These are phyloP conservation scores for Cryptosporidium ryanae DNA, from an alignment of 169 alveolate genomes.

Conservation along the genomic window DNA sequence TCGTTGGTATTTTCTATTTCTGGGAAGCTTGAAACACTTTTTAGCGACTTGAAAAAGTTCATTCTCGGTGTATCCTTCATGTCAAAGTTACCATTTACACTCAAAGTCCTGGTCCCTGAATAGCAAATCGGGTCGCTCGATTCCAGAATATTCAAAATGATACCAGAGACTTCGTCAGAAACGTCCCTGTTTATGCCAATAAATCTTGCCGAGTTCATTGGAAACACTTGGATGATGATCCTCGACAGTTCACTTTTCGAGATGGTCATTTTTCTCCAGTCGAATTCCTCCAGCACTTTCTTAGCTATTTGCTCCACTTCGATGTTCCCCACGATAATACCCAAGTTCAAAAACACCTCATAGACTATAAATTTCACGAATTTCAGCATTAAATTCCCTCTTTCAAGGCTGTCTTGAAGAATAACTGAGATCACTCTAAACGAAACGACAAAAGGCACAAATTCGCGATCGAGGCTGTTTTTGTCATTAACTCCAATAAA, in stretches of 20 bases:
- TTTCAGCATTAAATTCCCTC: neutral
- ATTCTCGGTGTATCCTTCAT: slow-evolving; percentile 21
- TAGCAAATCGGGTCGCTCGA: slow-evolving; percentile 29
- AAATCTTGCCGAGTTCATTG: slow-evolving; percentile 35
- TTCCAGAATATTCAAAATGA: neutral
- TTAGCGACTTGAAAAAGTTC: slow-evolving; percentile 5
- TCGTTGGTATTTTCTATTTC: slow-evolving; percentile 8
- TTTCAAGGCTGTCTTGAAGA: neutral
- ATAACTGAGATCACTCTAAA: slow-evolving; percentile 11
- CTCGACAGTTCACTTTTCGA: neutral
- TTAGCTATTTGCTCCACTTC: slow-evolving; percentile 13
- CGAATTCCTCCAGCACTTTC: slow-evolving; percentile 1
- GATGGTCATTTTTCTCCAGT: slow-evolving; percentile 14
- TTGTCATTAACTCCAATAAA: slow-evolving; percentile 12
- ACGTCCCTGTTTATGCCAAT: neutral
- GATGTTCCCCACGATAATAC: slow-evolving; percentile 27
- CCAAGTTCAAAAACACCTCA: slow-evolving; percentile 41
- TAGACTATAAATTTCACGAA: slow-evolving; percentile 23
- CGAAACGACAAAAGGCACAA: slow-evolving; percentile 51
- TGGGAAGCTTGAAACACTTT: neutral
- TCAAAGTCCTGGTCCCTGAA: neutral
- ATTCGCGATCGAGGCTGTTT: slow-evolving; percentile 5
- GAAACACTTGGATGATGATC: slow-evolving; percentile 3
- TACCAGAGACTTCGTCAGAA: slow-evolving; percentile 22
- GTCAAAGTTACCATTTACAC: neutral